Percentiles rank a stretch among this genome's conserved stretches.
These are phyloP conservation scores for Paracoccidioides lutzii DNA, from an alignment of 2,329 filamentous ascomycete genomes.

Conservation along the genomic window DNA sequence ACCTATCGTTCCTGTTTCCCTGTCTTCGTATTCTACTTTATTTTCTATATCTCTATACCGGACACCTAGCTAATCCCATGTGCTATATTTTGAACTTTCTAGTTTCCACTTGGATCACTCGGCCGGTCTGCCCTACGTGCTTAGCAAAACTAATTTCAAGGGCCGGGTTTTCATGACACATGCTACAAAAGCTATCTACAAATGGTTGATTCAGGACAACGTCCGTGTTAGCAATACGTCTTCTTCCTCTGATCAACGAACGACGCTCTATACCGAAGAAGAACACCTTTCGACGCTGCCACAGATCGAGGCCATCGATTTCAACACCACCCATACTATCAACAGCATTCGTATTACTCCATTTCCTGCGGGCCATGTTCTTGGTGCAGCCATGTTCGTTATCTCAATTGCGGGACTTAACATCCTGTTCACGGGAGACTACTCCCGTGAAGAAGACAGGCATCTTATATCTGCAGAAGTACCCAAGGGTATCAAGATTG, in stretches of 20 bases:
- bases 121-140: slow-evolving; percentile 93
- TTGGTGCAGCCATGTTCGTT: slow-evolving; percentile 95
- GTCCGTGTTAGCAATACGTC: slow-evolving; percentile 70
- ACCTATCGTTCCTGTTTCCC: slow-evolving; percentile 5
- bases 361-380: slow-evolving; percentile 93
- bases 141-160: slow-evolving; percentile 95
- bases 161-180: slow-evolving; percentile 98
- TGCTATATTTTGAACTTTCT: slow-evolving; percentile 7
- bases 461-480: slow-evolving; percentile 91
- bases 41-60: neutral
- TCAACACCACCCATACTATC: slow-evolving; percentile 94
- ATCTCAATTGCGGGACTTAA: slow-evolving; percentile 95
- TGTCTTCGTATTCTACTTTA: slow-evolving; percentile 2
- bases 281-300: slow-evolving; percentile 90
- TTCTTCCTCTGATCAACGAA: slow-evolving; percentile 49
- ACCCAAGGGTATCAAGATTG: slow-evolving; percentile 76
- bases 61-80: slow-evolving; percentile 11
- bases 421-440: slow-evolving; percentile 95
- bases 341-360: slow-evolving; percentile 94
- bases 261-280: slow-evolving; percentile 78
- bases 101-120: slow-evolving; percentile 99
- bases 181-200: slow-evolving; percentile 98
- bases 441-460: slow-evolving; percentile 87
- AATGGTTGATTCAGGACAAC: slow-evolving; percentile 96
- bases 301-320: slow-evolving; percentile 93